A percentile compares a stretch with the other conserved stretches of the same genome.
These are phyloP conservation scores for Vicia sativa DNA, from an alignment of 306 rosid species.

Conservation along the genomic window DNA sequence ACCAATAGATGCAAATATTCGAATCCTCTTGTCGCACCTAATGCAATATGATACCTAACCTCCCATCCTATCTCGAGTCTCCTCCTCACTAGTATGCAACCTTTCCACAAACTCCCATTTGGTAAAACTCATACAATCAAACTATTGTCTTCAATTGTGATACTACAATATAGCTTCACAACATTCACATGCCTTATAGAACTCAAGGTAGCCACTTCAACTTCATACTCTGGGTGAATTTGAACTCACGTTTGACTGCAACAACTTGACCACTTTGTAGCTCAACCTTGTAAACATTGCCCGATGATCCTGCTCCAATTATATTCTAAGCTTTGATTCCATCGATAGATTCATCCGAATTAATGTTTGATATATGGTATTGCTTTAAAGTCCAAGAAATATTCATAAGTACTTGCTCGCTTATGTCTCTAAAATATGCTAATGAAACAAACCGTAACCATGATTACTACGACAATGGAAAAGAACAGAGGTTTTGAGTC, in stretches of 20 bases:
- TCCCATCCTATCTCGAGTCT: conserved; percentile 72
- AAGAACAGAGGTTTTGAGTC: conserved; percentile 45
- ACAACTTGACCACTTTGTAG: conserved; percentile 59
- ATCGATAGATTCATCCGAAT: conserved; percentile 62
- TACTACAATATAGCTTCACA: conserved; percentile 88
- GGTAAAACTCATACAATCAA: conserved; percentile 87
- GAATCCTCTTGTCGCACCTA: conserved; percentile 87
- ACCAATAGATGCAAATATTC: conserved; percentile 86
- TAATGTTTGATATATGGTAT: conserved; percentile 60
- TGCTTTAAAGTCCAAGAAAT: conserved; percentile 74
- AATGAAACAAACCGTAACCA: conserved; percentile 48
- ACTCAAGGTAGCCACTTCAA: conserved; percentile 88
- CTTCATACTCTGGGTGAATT: conserved; percentile 64
- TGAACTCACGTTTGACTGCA: conserved; percentile 70
- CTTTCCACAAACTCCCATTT: conserved; percentile 86
- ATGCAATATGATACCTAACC: conserved; percentile 73
- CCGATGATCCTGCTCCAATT: conserved; percentile 89
- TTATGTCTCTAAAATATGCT: conserved; percentile 51
- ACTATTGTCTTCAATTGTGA: conserved; percentile 83
- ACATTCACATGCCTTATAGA: conserved; percentile 86
- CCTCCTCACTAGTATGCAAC: conserved; percentile 56
- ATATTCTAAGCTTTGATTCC: conserved; percentile 62
- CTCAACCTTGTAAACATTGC: conserved; percentile 71
- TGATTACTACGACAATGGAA: conserved; percentile 44
- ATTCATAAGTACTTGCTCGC: conserved; percentile 44